phyloP scores from a whole-genome alignment of 805 yeast species.

The Kuraishia ogatae region DNA sequence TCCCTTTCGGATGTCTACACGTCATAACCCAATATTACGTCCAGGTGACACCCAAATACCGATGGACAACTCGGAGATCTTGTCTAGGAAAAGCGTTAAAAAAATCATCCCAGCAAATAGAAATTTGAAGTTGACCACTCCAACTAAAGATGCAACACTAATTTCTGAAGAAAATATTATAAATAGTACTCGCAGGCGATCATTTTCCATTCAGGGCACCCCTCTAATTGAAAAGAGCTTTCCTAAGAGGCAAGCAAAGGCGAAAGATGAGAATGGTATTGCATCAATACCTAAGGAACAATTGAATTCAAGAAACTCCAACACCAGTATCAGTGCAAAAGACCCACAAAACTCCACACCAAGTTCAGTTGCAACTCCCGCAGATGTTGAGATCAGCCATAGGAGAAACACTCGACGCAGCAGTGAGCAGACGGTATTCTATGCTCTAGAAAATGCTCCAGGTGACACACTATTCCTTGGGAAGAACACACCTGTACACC shows the following conservation, averaged over 20 bases:
- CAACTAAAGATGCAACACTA: neutral
- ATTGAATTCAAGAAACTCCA: neutral
- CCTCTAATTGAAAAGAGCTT: neutral
- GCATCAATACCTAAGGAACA: neutral
- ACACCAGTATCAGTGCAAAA: neutral
- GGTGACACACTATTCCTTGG: neutral
- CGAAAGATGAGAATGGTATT: neutral
- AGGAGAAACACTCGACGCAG: neutral
- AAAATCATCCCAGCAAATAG: neutral
- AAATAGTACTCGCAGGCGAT: neutral
- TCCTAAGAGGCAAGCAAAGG: neutral
- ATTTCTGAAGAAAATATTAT: neutral
- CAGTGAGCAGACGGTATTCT: neutral
- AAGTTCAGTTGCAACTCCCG: neutral
- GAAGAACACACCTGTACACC: neutral
- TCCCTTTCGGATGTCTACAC: neutral
- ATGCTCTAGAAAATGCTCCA: neutral
- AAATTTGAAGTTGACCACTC: neutral
- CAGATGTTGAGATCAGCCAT: neutral
- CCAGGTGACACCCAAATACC: neutral
- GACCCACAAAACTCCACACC: neutral
- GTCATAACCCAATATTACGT: neutral
- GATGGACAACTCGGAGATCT: neutral
- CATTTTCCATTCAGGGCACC: neutral
- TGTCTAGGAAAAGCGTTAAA: neutral